phyloP scores from a whole-genome alignment of 208 protist species.

The Naegleria gruberi region DNA sequence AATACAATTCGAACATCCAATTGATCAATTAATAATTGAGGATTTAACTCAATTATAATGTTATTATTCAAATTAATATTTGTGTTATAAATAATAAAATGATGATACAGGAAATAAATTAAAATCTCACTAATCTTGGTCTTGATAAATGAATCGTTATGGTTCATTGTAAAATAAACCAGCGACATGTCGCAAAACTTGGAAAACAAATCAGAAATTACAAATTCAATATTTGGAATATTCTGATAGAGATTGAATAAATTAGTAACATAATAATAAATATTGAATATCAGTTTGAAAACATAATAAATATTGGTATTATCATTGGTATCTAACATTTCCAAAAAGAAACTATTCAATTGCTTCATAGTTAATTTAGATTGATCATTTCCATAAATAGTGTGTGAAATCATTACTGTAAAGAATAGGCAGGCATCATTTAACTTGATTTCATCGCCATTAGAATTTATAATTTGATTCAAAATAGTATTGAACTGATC shows the following conservation, averaged over 20 bases:
- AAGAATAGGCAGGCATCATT: background rate
- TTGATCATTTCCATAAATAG: background rate
- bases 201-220: background rate
- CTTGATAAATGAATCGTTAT: background rate
- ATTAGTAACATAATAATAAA: background rate
- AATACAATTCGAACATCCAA: background rate
- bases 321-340: background rate
- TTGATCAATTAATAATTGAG: background rate
- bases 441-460: background rate
- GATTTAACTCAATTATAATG: background rate
- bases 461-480: background rate
- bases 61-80: background rate
- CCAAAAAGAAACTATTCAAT: slow-evolving; percentile 6
- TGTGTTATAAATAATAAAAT: background rate
- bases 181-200: background rate
- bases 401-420: background rate
- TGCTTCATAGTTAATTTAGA: background rate
- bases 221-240: background rate
- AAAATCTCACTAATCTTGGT: background rate
- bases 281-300: background rate
- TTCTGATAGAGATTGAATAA: background rate
- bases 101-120: background rate
- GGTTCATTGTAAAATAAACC: background rate
- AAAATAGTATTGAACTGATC: background rate
- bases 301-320: background rate